These are phyloP conservation scores for Xylariaceae sp. DNA, from an alignment of 2,329 filamentous ascomycete species.

Conservation along the genomic window DNA sequence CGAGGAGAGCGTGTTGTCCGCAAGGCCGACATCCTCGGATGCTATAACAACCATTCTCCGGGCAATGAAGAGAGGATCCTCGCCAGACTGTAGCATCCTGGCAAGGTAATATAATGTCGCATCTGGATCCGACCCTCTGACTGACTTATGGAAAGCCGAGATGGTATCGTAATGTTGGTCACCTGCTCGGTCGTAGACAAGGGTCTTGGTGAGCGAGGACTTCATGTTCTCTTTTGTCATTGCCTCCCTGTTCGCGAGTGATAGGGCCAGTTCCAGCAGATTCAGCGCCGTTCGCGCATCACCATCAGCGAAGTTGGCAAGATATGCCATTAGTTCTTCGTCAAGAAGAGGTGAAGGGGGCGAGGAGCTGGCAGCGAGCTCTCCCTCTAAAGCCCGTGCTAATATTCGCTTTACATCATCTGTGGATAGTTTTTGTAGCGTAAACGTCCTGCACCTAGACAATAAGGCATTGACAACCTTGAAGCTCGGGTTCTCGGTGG, in stretches of 20 bases:
- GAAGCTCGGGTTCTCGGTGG: slow-evolving; percentile 95
- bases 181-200: slow-evolving; percentile 91
- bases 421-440: slow-evolving; percentile 68
- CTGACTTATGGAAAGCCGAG: slow-evolving; percentile 92
- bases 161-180: slow-evolving; percentile 99
- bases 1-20: slow-evolving; percentile 77
- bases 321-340: slow-evolving; percentile 71
- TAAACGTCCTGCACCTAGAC: slow-evolving; percentile 88
- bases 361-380: slow-evolving; percentile 38
- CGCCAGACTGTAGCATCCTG: slow-evolving; percentile 91
- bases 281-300: slow-evolving; percentile 93
- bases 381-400: slow-evolving; percentile 64
- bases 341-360: slow-evolving; percentile 60
- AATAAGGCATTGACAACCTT: slow-evolving; percentile 84
- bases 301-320: slow-evolving; percentile 83
- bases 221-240: slow-evolving; percentile 78
- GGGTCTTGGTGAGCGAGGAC: slow-evolving; percentile 76
- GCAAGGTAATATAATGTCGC: slow-evolving; percentile 92
- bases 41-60: slow-evolving; percentile 92
- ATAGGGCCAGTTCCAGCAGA: slow-evolving; percentile 83
- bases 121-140: slow-evolving; percentile 81
- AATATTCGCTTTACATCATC: slow-evolving; percentile 72
- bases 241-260: slow-evolving; percentile 59
- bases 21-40: slow-evolving; percentile 87
- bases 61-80: slow-evolving; percentile 89